Conservation (phyloP, 2,329 filamentous ascomycete species). For the Seiridium cupressi region DNA sequence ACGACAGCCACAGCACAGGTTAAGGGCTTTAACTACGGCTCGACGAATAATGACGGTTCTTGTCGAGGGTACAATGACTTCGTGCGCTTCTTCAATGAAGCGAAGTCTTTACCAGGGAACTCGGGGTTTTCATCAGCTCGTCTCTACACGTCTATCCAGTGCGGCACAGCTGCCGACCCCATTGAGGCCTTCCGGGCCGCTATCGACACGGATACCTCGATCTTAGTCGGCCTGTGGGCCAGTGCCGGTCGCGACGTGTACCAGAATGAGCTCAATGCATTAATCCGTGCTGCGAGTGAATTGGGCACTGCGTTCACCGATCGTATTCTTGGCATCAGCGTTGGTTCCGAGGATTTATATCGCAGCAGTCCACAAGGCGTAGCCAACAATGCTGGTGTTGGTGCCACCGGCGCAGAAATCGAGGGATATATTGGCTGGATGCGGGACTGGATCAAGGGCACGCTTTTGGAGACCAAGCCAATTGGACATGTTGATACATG, state of each 20-base stretch:
- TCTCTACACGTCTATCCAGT: conserved; percentile 35
- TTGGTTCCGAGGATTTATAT: conserved; percentile 29
- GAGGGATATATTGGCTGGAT: conserved; percentile 25
- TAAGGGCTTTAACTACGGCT: conserved; percentile 46
- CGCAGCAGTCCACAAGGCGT: conserved; percentile 22
- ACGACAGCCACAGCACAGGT: conserved; percentile 16
- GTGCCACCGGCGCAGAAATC: conserved; percentile 23
- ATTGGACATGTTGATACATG: conserved; percentile 29
- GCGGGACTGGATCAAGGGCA: conserved; percentile 23
- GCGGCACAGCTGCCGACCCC: conserved; percentile 25
- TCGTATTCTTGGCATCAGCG: conserved; percentile 24
- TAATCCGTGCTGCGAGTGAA: conserved; percentile 16
- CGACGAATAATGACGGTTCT: conserved; percentile 35
- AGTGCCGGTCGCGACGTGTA: conserved; percentile 21
- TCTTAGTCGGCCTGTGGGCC: conserved; percentile 27
- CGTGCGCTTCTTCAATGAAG: conserved; percentile 40
- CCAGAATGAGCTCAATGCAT: conserved; percentile 25
- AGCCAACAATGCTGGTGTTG: conserved; percentile 21
- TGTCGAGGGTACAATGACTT: conserved; percentile 40
- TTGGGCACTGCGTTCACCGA: conserved; percentile 22
- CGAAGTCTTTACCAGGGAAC: conserved; percentile 36
- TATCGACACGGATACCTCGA: conserved; percentile 24
- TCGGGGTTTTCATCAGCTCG: conserved; percentile 43
- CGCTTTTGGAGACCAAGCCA: conserved; percentile 21
- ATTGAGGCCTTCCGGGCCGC: conserved; percentile 27